Base-by-base conservation (phyloP, 148 eudicot species). In the Rhododendron henanense region DNA sequence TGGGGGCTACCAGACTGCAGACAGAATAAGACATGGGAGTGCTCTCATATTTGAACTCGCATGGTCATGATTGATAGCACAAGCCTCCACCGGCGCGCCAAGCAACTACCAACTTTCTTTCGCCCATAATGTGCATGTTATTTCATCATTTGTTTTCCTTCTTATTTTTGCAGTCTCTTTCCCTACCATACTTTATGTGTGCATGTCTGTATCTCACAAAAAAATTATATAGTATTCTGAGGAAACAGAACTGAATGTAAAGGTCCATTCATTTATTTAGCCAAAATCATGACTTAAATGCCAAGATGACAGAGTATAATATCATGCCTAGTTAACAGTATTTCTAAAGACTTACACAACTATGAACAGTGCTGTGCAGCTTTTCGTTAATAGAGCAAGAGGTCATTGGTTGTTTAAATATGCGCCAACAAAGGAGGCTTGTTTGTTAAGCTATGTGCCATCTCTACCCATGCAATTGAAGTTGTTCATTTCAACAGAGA, bases 391-490 rank as follows among this genome's bases (percentile, higher is more conserved):
- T 23, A 19, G 19, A 41, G 45, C 50, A 23, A 78, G 48, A 44
- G 14, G 51, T 19, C 31, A 77, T 47, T 13, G 16, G 81, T n/a
- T 79, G 53, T 9, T 13, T 31, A 31, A 25, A n/a, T 65, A 65
- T 65, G 28, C 1, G 16, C 53, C 31, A 10, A 19, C n/a, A 21
- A 77, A 18, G 53, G 25, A 41, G 51, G 9, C n/a, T 76, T 35
- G 79, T 15, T 18, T 35, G 48, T 37, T 76, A 13, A 78, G 44
- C 21, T 13, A 79, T 11, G 18, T 16, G 23, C 63, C 82, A 78
- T 50, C 82, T 79, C 61, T 50, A 50, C 39, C 82, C 61, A 79
- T 25, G 39, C 61, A 47, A 79, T 45, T 79, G 61, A 79, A 33
- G 41, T 4, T 28, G 31, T 50, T 28, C 59, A 25, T 79, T 79